A percentile compares a stretch with the other conserved stretches of the same genome.
These are phyloP conservation scores for Pyracantha coccinea DNA, from an alignment of 331 rosid genomes.

Conservation along the genomic window DNA sequence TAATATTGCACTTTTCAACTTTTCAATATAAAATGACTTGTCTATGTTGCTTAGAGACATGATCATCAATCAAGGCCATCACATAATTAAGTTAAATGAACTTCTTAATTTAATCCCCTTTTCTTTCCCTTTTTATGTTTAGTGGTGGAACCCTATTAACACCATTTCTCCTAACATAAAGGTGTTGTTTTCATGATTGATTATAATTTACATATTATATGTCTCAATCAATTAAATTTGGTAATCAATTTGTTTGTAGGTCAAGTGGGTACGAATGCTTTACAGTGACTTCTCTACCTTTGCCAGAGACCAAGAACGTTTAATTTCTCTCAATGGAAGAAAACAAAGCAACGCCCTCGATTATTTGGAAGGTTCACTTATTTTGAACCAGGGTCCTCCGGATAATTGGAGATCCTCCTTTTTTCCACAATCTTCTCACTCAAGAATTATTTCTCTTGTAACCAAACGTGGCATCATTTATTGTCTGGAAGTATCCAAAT, in stretches of 20 bases:
- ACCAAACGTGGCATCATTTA: slow-evolving; percentile 44
- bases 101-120: not conserved
- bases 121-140: not conserved
- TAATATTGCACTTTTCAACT: not conserved
- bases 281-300: slow-evolving; percentile 65
- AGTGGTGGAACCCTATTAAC: not conserved
- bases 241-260: slow-evolving; percentile 36
- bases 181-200: not conserved
- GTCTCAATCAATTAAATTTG: not conserved
- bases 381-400: slow-evolving; percentile 59
- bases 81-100: not conserved
- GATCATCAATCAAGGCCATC: not conserved
- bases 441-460: slow-evolving; percentile 44
- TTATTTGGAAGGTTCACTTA: slow-evolving; percentile 76
- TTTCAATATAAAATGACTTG: not conserved
- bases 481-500: slow-evolving; percentile 68
- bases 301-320: slow-evolving; percentile 69
- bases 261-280: slow-evolving; percentile 79
- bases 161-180: not conserved
- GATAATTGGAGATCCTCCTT: slow-evolving; percentile 92
- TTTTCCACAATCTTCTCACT: slow-evolving; percentile 62
- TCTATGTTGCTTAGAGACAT: not conserved
- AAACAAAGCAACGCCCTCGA: slow-evolving; percentile 40
- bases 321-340: slow-evolving; percentile 59
- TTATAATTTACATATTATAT: not conserved